These are phyloP conservation scores for Saccharum spontaneum DNA, from an alignment of 176 grass and related monocot genomes.

Conservation along the genomic window DNA sequence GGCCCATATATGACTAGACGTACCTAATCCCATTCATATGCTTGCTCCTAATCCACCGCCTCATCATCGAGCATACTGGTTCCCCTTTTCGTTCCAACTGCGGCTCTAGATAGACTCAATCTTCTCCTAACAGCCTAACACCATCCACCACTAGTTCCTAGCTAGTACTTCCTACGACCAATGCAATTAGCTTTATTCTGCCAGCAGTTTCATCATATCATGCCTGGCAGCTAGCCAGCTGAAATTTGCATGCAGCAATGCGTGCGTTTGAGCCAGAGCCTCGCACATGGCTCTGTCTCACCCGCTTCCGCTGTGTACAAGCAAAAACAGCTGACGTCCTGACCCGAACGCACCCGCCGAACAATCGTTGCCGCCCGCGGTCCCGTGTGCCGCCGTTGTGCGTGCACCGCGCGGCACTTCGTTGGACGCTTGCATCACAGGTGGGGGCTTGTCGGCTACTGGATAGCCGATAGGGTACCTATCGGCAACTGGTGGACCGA, in stretches of 20 bases:
- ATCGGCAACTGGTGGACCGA: background rate
- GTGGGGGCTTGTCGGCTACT: no score
- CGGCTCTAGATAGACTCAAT: background rate
- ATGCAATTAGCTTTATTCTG: background rate
- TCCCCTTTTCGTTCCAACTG: background rate
- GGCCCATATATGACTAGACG: background rate
- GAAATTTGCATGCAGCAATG: background rate
- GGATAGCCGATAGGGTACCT: background rate
- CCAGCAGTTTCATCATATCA: background rate
- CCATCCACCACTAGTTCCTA: no score
- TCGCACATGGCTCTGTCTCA: background rate
- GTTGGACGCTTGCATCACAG: background rate
- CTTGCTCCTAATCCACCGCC: background rate
- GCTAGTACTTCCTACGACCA: background rate
- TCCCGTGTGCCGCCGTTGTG: background rate
- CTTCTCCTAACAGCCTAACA: background rate
- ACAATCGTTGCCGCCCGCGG: background rate
- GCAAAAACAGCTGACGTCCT: conserved; percentile 19
- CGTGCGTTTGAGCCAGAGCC: background rate
- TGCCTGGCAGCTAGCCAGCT: background rate
- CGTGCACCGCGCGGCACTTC: background rate
- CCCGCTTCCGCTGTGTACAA: background rate
- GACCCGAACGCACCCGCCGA: conserved; percentile 12
- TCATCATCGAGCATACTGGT: background rate
- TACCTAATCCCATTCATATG: conserved; percentile 3